phyloP scores from a whole-genome alignment of 1,139 yeast genomes.

The Kazachstania sp. region DNA sequence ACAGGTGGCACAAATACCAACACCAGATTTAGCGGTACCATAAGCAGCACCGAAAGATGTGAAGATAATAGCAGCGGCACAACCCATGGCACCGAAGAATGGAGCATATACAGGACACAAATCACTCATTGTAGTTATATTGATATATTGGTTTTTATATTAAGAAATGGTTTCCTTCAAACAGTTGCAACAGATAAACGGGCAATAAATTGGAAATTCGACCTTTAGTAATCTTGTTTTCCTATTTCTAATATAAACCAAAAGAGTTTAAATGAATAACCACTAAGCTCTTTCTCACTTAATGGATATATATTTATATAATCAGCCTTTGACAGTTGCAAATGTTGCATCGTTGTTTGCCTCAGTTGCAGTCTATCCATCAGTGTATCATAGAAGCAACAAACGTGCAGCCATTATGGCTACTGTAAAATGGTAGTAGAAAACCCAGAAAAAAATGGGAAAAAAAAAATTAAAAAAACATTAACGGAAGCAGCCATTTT shows the following conservation, averaged over 20 bases:
- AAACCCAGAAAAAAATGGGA: no score
- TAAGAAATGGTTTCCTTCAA: neutral
- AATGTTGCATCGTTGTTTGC: slow-evolving; percentile 2
- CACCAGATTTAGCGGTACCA: slow-evolving; percentile 99
- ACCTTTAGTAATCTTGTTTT: neutral
- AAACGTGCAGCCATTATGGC: no score
- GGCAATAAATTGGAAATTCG: neutral
- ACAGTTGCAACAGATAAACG: neutral
- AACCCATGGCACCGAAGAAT: slow-evolving; percentile 95
- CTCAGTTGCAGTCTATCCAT: neutral
- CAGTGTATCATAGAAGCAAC: neutral
- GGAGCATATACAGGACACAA: slow-evolving; percentile 45
- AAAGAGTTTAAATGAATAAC: neutral
- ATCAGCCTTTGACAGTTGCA: slow-evolving; percentile 2
- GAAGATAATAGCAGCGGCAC: slow-evolving; percentile 98
- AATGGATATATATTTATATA: neutral
- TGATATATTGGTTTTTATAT: neutral
- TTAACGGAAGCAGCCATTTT: neutral
- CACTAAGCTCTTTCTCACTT: neutral
- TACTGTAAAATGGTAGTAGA: no score
- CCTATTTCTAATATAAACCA: neutral
- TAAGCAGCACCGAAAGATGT: slow-evolving; percentile 99
- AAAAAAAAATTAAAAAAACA: neutral
- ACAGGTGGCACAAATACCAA: slow-evolving; percentile 98
- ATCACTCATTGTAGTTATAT: slow-evolving; percentile 23